Evolutionary conservation across 768 basidiomycete species (phyloP), one percentile per base, ranked within the genome.

Genomic region (Imleria badia): DNA sequence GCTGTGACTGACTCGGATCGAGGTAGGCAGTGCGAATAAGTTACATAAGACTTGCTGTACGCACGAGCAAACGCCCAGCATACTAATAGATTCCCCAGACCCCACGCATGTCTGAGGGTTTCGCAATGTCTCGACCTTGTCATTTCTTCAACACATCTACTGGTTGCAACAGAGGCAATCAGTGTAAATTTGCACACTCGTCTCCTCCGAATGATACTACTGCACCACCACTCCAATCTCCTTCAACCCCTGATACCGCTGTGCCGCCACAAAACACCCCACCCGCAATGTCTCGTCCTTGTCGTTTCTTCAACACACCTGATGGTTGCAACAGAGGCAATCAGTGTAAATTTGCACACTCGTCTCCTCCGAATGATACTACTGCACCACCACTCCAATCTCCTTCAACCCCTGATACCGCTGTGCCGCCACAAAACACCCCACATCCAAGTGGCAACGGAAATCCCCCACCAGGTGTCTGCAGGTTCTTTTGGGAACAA

Each of bases 271-370:
- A 57, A 31, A 10, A 3, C 34, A 14, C n/a, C 17, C 7, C 38
- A 20, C 52, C n/a, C n/a, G n/a, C n/a, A n/a, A n/a, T n/a, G n/a
- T n/a, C n/a, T n/a, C n/a, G n/a, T n/a, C 68, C 64, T 63, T 82
- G 81, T 65, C 66, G 58, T 26, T 81, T 72, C 48, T 70, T 73
- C 63, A 75, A 66, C 61, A 66, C 51, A 8, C 75, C 78, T 9
- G 65, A 72, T 31, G 82, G 83, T 30, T 84, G 83, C 65, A 68
- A 72, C n/a, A 52, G 60, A 35, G 82, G 81, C 45, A 55, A 48
- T 23, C 57, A 64, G 14, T 83, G 82, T 58, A 60, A 13, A 2
- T 83, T 71, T 51, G 31, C 59, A 15, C 75, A 74, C 36, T 35
- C 64, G 3, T 23, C 54, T 10, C 33, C 54, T 5, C n/a, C n/a